These are phyloP conservation scores for Metschnikowia arizonensis DNA, from an alignment of 805 yeast species.

Conservation along the genomic window DNA sequence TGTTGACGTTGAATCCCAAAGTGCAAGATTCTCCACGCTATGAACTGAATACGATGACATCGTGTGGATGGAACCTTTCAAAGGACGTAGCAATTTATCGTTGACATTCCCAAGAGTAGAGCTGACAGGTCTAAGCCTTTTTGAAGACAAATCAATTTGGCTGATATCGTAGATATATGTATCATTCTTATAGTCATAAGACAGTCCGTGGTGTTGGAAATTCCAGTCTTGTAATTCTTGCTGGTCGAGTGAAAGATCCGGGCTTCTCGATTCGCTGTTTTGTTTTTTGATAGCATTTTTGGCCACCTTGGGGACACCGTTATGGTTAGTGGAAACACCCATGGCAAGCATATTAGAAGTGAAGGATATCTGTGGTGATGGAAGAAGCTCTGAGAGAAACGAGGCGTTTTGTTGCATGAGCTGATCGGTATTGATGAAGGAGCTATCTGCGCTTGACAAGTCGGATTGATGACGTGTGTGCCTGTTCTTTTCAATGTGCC, in stretches of 20 bases:
- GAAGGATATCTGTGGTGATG: constrained; percentile 34
- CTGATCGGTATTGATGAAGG: constrained; percentile 26
- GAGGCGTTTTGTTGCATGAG: constrained; percentile 31
- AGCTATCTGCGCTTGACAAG: background rate
- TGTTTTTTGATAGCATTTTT: background rate
- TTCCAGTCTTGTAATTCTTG: background rate
- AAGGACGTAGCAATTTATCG: constrained; percentile 28
- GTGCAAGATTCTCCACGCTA: background rate
- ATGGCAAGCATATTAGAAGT: constrained; percentile 3
- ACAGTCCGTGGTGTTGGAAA: background rate
- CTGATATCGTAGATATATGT: constrained; percentile 22
- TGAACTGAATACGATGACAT: constrained; percentile 18
- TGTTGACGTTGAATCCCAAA: background rate
- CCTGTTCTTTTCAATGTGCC: background rate
- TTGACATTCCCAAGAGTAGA: constrained; percentile 14
- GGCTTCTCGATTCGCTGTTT: background rate
- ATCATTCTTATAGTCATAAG: background rate
- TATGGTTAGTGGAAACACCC: background rate
- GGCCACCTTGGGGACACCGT: background rate
- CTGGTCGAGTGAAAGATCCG: background rate
- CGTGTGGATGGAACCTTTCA: constrained; percentile 31
- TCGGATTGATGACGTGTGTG: background rate
- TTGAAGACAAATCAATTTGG: constrained; percentile 19
- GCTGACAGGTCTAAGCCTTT: constrained; percentile 11
- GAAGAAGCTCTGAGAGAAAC: constrained; percentile 30